Conservation (phyloP, 2,329 filamentous ascomycete species). For the Exophiala phaeomuriformis region DNA sequence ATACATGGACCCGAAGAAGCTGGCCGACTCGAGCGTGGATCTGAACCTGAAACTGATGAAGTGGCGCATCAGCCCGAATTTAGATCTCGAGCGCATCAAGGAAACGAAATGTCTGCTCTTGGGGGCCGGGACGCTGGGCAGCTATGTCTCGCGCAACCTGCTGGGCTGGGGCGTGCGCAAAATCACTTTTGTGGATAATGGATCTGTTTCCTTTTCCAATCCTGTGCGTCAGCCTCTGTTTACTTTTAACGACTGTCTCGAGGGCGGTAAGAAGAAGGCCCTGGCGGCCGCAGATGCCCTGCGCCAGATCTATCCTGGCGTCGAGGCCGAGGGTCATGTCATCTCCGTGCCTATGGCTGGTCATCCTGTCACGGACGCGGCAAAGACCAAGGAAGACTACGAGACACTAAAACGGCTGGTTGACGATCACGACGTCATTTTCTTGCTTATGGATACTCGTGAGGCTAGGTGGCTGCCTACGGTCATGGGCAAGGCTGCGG, state of each 20-base stretch:
- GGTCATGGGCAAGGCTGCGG: conserved; percentile 85
- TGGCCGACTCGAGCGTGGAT: conserved; percentile 92
- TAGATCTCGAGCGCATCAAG: conserved; percentile 84
- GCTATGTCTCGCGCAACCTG: conserved; percentile 84
- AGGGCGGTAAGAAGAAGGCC: conserved; percentile 79
- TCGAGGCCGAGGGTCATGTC: conserved; percentile 70
- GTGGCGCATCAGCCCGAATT: conserved; percentile 85
- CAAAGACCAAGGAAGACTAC: conserved; percentile 64
- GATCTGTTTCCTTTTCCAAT: conserved; percentile 88
- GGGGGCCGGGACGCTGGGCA: conserved; percentile 85
- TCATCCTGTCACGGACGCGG: conserved; percentile 71
- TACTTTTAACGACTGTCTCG: conserved; percentile 77
- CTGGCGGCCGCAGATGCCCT: conserved; percentile 70
- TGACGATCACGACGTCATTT: conserved; percentile 80
- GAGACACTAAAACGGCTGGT: conserved; percentile 67
- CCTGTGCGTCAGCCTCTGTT: conserved; percentile 92
- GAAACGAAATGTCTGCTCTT: conserved; percentile 82
- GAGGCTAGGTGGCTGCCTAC: conserved; percentile 95
- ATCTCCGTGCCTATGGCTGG: conserved; percentile 93
- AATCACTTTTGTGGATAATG: conserved; percentile 94
- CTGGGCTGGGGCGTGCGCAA: conserved; percentile 94
- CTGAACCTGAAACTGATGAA: conserved; percentile 98
- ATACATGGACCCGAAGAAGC: conserved; percentile 79
- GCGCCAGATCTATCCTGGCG: conserved; percentile 80
- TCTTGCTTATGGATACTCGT: conserved; percentile 93